Percentiles rank a stretch among this genome's conserved stretches.
Evolutionary conservation across 176 grass and related monocot genomes (phyloP).

Genomic region (Elaeis guineensis): DNA sequence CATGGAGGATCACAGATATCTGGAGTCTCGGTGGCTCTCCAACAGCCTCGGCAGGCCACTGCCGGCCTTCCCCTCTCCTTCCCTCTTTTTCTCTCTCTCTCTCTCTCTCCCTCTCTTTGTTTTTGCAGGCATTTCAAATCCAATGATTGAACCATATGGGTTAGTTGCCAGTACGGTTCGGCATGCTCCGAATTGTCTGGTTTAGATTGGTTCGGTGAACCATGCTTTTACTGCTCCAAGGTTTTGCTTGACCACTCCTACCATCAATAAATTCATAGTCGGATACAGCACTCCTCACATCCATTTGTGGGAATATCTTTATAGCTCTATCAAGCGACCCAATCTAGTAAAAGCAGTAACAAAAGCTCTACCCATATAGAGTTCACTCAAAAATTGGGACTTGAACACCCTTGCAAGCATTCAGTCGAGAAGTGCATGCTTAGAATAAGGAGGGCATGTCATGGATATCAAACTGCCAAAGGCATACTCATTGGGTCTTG

Average conservation of each 20-base stretch:
- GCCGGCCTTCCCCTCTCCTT: too few relatives aligned
- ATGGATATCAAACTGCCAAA: slow-evolving; percentile 60
- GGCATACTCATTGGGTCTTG: slow-evolving; percentile 48
- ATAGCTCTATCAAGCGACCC: slow-evolving; percentile 48
- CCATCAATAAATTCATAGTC: slow-evolving; percentile 58
- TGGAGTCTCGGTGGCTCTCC: too few relatives aligned
- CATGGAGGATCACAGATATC: too few relatives aligned
- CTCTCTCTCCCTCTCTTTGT: too few relatives aligned
- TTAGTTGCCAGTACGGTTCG: too few relatives aligned
- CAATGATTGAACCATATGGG: too few relatives aligned
- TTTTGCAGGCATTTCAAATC: too few relatives aligned
- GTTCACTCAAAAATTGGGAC: slow-evolving; percentile 47
- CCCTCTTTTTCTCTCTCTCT: too few relatives aligned
- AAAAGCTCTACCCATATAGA: slow-evolving; percentile 64
- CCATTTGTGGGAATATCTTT: slow-evolving; percentile 43
- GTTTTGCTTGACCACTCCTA: slow-evolving; percentile 46
- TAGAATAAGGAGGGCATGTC: slow-evolving; percentile 23
- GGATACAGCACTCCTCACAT: slow-evolving; percentile 54
- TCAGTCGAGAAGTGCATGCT: slow-evolving; percentile 32
- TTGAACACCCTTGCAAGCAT: slow-evolving; percentile 36
- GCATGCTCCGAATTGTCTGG: too few relatives aligned
- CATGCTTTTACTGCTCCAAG: slow-evolving; percentile 25
- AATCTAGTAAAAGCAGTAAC: slow-evolving; percentile 56
- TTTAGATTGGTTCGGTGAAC: too few relatives aligned
- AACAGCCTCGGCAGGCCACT: too few relatives aligned